A percentile compares a stretch with the other conserved stretches of the same genome.
Conservation (phyloP, 1,284 basidiomycete species). For the Microbotryum silenes-acaulis region DNA sequence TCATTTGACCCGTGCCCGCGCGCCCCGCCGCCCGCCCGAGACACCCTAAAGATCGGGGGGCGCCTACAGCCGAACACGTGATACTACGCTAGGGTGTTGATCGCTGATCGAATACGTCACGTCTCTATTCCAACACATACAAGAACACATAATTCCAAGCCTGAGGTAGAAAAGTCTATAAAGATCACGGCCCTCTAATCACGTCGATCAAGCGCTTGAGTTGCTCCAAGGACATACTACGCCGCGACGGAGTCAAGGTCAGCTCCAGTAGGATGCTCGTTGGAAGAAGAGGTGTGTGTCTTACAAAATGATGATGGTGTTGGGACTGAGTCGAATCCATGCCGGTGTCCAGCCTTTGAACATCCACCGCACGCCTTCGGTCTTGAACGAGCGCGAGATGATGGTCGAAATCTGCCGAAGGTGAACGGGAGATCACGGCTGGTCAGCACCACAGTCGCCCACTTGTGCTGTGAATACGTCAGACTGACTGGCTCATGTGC, state of each 20-base stretch:
- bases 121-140: neutral
- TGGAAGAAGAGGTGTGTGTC: neutral
- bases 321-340: conserved; percentile 35
- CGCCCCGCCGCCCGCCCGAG: too few relatives aligned
- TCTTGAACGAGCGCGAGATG: conserved; percentile 62
- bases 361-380: conserved; percentile 81
- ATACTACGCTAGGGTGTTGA: too few relatives aligned
- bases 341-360: conserved; percentile 59
- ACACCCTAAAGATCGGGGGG: too few relatives aligned
- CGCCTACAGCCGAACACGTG: too few relatives aligned
- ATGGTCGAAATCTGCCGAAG: conserved; percentile 60
- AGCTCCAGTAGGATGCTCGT: neutral
- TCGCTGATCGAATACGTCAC: too few relatives aligned
- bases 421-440: neutral
- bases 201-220: conserved; percentile 24
- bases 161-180: neutral
- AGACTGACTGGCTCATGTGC: conserved; percentile 61
- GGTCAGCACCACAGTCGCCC: conserved; percentile 4
- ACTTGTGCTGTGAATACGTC: neutral
- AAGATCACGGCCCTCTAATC: too few relatives aligned
- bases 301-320: conserved; percentile 34
- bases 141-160: neutral
- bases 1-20: too few relatives aligned
- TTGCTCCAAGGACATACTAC: conserved; percentile 29
- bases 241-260: neutral